These are phyloP conservation scores for Trichoderma koningii DNA, from an alignment of 2,329 filamentous ascomycete genomes.

Conservation along the genomic window DNA sequence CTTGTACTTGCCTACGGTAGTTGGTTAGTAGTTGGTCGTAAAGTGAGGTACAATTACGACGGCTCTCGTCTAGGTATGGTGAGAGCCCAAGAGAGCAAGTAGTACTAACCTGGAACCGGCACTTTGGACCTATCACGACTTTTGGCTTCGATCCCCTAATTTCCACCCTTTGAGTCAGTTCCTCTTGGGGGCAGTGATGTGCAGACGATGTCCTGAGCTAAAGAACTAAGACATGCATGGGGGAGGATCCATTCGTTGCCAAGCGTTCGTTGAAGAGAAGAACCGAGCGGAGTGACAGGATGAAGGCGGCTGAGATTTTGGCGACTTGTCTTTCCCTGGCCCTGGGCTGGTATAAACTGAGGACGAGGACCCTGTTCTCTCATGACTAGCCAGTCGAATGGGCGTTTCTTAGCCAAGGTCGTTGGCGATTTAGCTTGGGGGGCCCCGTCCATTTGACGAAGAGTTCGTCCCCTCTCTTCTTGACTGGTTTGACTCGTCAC, in stretches of 20 bases:
- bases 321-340: background rate
- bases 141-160: background rate
- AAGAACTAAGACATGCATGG: background rate
- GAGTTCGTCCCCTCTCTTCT: background rate
- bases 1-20: background rate
- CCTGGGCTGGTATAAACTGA: constrained; percentile 10
- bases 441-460: background rate
- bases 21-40: background rate
- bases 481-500: background rate
- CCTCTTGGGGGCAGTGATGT: constrained; percentile 3
- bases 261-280: background rate
- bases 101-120: background rate
- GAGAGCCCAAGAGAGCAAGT: too few relatives aligned
- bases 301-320: background rate
- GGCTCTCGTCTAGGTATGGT: too few relatives aligned
- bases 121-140: background rate
- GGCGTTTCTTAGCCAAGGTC: background rate
- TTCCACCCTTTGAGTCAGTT: background rate
- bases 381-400: background rate
- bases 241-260: background rate
- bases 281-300: background rate
- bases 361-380: background rate
- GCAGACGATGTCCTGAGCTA: constrained; percentile 1
- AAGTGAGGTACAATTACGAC: too few relatives aligned
- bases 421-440: background rate